Evolutionary conservation across 345 rosid species (phyloP), one percentile per base, ranked within the genome.

Genomic region (Eucalyptus cloeziana): DNA sequence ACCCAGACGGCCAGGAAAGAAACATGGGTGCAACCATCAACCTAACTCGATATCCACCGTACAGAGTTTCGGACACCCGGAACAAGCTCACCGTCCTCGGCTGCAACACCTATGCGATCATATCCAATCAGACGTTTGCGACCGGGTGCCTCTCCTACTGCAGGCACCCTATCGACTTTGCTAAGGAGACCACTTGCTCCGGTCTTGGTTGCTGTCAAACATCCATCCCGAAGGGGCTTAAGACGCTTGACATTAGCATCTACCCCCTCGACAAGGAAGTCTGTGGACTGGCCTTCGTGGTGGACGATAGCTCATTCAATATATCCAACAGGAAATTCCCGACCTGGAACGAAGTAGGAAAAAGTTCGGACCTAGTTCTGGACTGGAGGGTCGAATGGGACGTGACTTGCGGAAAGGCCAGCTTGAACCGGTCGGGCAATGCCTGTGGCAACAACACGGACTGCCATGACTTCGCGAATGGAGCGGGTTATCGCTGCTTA

Each of bases 21-120:
- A 1, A 1, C 30, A 1, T 0, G 14, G 6, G 2, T 3, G 0
- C 2, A n/a, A 7, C 4, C 69, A 4, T 62, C 16, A 0, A 6
- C 13, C 69, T 62, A 62, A 0, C 69, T 62, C 16, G 1, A 0
- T 27, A 13, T 62, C 33, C 69, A 13, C 69, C 33, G 33, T 62
- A 27, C 69, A 62, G 33, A 30, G 0, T 62, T 30, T 62, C 33
- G 31, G 69, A 58, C 64, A 0, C 69, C 69, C 31, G 31, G 69
- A 62, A 62, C 69, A 62, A 62, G 33, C 69, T 62, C 69, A 62
- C 69, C 33, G 33, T 62, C 33, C 69, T 62, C 69, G 69, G 69
- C 69, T 62, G 69, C 69, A 27, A 62, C 69, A 30, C 16, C 69
- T 27, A 11, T 2, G 69, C 69, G 8, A 4, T 30, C 69, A 3